Conservation (phyloP, 768 basidiomycete species). For the Pseudohyphozyma bogoriensis region DNA sequence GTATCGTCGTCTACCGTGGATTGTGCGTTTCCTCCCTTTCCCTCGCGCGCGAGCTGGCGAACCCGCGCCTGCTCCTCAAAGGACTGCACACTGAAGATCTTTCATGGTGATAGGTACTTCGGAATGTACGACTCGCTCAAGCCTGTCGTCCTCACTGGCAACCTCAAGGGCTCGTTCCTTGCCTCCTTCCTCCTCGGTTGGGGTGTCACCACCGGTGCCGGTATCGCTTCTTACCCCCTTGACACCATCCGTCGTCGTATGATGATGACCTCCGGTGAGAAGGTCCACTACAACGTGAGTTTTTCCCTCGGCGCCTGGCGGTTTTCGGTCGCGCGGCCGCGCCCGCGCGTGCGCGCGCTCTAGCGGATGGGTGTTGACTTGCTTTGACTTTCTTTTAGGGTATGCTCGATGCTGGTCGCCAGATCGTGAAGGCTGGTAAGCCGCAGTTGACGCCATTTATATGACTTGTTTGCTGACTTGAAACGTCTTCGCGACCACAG, state of each 20-base stretch:
- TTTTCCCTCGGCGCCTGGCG: neutral
- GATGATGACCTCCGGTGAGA: constrained; percentile 99
- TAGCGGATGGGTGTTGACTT: constrained; percentile 57
- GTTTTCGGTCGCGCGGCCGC: neutral
- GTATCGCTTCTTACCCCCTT: constrained; percentile 68
- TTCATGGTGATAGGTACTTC: constrained; percentile 8
- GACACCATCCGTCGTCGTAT: constrained; percentile 82
- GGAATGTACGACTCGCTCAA: constrained; percentile 41
- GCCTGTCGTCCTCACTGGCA: constrained; percentile 92
- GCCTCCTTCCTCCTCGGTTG: constrained; percentile 87
- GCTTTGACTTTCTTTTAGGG: too few relatives aligned
- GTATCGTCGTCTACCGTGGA: constrained; percentile 99
- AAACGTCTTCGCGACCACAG: too few relatives aligned
- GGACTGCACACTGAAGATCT: neutral
- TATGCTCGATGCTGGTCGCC: constrained; percentile 92
- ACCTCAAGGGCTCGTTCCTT: constrained; percentile 79
- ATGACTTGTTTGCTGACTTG: too few relatives aligned
- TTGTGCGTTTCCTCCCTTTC: constrained; percentile 45
- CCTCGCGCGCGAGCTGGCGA: neutral
- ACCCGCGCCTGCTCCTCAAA: too few relatives aligned
- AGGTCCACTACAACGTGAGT: constrained; percentile 14
- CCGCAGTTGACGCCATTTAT: too few relatives aligned
- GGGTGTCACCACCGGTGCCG: constrained; percentile 99
- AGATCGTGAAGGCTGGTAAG: constrained; percentile 90
- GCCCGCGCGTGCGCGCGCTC: neutral